These are phyloP conservation scores for Globisporangium parvum DNA, from an alignment of 352 stramenopile species.

Conservation along the genomic window DNA sequence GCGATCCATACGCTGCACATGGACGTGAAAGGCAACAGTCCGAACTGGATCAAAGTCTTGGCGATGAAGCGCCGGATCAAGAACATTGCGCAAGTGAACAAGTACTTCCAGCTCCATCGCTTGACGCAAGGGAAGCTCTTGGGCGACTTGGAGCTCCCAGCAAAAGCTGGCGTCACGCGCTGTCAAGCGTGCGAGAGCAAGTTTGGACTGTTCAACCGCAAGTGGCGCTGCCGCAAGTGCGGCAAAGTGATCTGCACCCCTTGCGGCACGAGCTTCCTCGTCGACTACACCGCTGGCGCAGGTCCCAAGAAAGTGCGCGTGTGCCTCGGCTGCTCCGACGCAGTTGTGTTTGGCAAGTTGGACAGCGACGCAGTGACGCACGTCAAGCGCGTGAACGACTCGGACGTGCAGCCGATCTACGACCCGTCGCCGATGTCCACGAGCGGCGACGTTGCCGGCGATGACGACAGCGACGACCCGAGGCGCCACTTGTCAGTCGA, in stretches of 20 bases:
- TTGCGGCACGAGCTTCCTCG: slow-evolving; percentile 45
- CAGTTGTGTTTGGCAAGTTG: slow-evolving; percentile 24
- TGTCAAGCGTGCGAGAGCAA: slow-evolving; percentile 49
- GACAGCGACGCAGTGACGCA: slow-evolving; percentile 1
- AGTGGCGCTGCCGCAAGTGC: slow-evolving; percentile 69
- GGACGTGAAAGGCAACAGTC: slow-evolving; percentile 73
- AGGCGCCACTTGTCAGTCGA: slow-evolving; percentile 33
- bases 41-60: slow-evolving; percentile 74
- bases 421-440: slow-evolving; percentile 29
- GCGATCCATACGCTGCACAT: slow-evolving; percentile 72
- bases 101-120: slow-evolving; percentile 59
- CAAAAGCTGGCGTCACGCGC: slow-evolving; percentile 32
- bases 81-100: slow-evolving; percentile 64
- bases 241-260: slow-evolving; percentile 61
- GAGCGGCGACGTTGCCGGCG: slow-evolving; percentile 10
- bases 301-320: slow-evolving; percentile 68
- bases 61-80: slow-evolving; percentile 72
- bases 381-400: slow-evolving; percentile 14
- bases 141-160: slow-evolving; percentile 51
- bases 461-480: slow-evolving; percentile 1
- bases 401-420: slow-evolving; percentile 29
- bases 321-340: slow-evolving; percentile 52
- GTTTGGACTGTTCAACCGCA: slow-evolving; percentile 61
- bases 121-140: slow-evolving; percentile 43
- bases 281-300: slow-evolving; percentile 34